phyloP scores from a whole-genome alignment of 2,329 filamentous ascomycete genomes.

The Talaromyces sp. region DNA sequence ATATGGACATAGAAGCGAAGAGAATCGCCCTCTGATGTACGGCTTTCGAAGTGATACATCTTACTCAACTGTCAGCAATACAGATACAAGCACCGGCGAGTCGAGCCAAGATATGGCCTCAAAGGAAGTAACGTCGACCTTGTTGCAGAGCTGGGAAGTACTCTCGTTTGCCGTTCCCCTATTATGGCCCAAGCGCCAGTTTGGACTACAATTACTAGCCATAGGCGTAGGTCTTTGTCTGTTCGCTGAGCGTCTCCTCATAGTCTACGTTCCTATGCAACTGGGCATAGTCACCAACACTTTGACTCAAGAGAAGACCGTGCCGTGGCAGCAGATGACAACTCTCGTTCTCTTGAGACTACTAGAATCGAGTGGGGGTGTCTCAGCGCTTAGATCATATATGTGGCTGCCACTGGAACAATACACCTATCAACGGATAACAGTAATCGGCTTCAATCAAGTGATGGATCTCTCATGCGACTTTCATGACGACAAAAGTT shows the following conservation, averaged over 20 bases:
- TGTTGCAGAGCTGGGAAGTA: slow-evolving; percentile 2
- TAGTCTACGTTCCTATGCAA: slow-evolving; percentile 75
- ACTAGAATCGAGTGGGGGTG: slow-evolving; percentile 50
- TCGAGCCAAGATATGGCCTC: neutral
- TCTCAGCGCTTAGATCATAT: slow-evolving; percentile 49
- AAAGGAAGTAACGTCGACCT: neutral
- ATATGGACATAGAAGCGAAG: neutral
- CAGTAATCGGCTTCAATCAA: slow-evolving; percentile 61
- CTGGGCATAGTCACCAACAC: slow-evolving; percentile 74
- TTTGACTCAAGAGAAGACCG: slow-evolving; percentile 50
- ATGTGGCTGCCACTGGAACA: slow-evolving; percentile 56
- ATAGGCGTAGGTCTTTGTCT: slow-evolving; percentile 65
- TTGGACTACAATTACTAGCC: slow-evolving; percentile 63
- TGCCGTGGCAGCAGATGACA: slow-evolving; percentile 53
- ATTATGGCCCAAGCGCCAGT: slow-evolving; percentile 69
- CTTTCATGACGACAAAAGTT: slow-evolving; percentile 64
- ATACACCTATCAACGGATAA: slow-evolving; percentile 56
- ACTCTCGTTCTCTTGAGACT: slow-evolving; percentile 51
- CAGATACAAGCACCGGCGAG: neutral
- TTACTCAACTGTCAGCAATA: slow-evolving; percentile 11
- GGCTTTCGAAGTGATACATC: neutral
- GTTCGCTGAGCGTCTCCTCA: slow-evolving; percentile 66
- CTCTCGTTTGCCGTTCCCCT: slow-evolving; percentile 69
- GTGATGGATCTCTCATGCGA: slow-evolving; percentile 67
- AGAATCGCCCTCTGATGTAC: slow-evolving; percentile 8